Conservation (phyloP, 768 basidiomycete genomes). For the Daedaleopsis sinensis region DNA sequence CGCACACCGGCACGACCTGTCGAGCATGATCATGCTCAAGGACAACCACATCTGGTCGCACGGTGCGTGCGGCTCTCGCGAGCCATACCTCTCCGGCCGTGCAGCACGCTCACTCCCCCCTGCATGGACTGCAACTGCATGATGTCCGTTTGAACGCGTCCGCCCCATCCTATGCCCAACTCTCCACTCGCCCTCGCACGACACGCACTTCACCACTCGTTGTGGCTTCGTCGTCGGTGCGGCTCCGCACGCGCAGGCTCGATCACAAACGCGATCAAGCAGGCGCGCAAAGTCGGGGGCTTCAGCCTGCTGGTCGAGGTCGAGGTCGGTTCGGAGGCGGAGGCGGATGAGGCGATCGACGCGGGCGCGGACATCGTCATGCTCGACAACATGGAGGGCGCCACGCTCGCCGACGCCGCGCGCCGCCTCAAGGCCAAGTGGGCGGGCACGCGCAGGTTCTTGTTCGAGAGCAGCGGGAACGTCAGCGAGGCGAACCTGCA, state of each 20-base stretch:
- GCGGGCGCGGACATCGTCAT: conserved; percentile 95
- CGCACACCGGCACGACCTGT: conserved; percentile 94
- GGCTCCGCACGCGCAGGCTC: conserved; percentile 56
- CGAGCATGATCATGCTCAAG: conserved; percentile 99
- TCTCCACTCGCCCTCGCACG: too few species aligned
- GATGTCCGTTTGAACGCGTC: not conserved
- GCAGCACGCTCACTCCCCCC: not conserved
- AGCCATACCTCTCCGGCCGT: conserved; percentile 8
- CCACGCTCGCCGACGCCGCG: conserved; percentile 68
- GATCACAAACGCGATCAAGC: conserved; percentile 83
- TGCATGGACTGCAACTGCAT: not conserved
- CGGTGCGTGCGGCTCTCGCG: conserved; percentile 52
- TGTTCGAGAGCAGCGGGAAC: conserved; percentile 93
- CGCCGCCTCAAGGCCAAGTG: conserved; percentile 76
- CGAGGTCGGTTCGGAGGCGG: conserved; percentile 85
- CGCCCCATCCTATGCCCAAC: too few species aligned
- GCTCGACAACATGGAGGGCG: conserved; percentile 92
- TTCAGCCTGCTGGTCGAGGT: conserved; percentile 93
- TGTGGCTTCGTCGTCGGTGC: too few species aligned
- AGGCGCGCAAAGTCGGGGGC: conserved; percentile 88
- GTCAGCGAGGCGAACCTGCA: conserved; percentile 88
- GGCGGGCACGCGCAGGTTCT: conserved; percentile 79
- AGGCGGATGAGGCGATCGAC: conserved; percentile 96
- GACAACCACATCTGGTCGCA: conserved; percentile 96
- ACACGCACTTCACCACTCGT: too few species aligned